phyloP scores from a whole-genome alignment of 345 rosid species.

The sweet orange (Citrus sinensis) region DNA sequence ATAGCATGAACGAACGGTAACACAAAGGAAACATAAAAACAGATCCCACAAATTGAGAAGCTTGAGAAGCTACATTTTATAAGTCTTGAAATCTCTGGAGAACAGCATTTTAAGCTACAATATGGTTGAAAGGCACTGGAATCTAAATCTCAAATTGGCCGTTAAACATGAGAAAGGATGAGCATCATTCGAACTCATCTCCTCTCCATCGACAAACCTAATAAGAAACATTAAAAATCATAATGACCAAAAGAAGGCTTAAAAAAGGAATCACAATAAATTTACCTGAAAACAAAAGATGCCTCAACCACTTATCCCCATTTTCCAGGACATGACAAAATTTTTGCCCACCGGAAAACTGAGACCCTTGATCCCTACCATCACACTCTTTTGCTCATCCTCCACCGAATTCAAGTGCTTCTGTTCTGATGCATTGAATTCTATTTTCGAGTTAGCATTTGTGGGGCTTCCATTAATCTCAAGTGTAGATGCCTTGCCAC shows the following conservation, averaged over 20 bases:
- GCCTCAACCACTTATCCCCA: slow-evolving; percentile 22
- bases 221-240: slow-evolving; percentile 2
- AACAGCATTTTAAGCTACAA: slow-evolving; percentile 8
- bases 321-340: slow-evolving; percentile 67
- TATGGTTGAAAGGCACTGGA: not conserved
- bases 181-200: slow-evolving; percentile 35
- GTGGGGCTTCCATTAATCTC: slow-evolving; percentile 42
- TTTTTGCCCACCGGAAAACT: slow-evolving; percentile 64
- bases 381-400: slow-evolving; percentile 37
- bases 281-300: not conserved
- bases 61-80: too few species aligned
- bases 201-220: slow-evolving; percentile 22
- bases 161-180: slow-evolving; percentile 33
- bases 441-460: slow-evolving; percentile 20
- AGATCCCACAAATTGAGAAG: not conserved
- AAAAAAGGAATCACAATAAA: not conserved
- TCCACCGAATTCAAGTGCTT: slow-evolving; percentile 25
- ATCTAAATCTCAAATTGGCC: slow-evolving; percentile 1
- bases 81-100: slow-evolving; percentile 5
- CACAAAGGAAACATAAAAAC: not conserved
- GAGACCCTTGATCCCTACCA: slow-evolving; percentile 65
- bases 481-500: slow-evolving; percentile 36
- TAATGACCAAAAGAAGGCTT: not conserved
- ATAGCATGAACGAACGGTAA: too few species aligned
- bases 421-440: slow-evolving; percentile 47